phyloP scores from a whole-genome alignment of 176 grass and related monocot genomes.

The Alloteropsis semialata region DNA sequence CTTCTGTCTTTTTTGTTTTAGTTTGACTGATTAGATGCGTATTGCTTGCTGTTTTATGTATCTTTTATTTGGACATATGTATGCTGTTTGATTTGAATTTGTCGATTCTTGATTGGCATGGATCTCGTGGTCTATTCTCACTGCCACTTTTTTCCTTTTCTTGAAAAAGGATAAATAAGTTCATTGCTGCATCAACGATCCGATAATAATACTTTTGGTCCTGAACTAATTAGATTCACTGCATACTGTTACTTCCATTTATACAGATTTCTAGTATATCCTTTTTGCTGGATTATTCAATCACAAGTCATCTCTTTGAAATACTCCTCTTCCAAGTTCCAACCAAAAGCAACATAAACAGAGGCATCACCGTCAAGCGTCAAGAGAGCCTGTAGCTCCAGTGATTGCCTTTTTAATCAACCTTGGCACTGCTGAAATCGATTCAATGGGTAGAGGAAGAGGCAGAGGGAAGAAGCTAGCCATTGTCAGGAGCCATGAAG shows the following conservation, averaged over 20 bases:
- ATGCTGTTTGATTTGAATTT: constrained; percentile 34
- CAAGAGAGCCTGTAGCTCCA: constrained; percentile 6
- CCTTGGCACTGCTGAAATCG: not conserved
- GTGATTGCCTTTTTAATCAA: constrained; percentile 17
- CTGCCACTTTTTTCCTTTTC: not conserved
- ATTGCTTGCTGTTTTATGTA: constrained; percentile 18
- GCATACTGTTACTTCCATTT: not conserved
- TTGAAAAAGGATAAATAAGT: not conserved
- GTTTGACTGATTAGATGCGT: constrained; percentile 28
- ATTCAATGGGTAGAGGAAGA: constrained; percentile 76
- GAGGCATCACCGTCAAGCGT: not conserved
- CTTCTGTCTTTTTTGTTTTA: not conserved
- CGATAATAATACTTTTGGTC: not conserved
- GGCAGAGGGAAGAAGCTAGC: constrained; percentile 63
- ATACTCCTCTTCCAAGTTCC: not conserved
- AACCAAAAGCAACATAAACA: constrained; percentile 10
- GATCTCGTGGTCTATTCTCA: constrained; percentile 21
- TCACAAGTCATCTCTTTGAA: constrained; percentile 1
- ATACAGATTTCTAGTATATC: constrained; percentile 41
- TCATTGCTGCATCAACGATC: not conserved
- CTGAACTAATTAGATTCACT: constrained; percentile 5
- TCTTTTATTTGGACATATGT: not conserved
- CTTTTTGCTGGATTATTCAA: constrained; percentile 6
- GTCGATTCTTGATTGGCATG: constrained; percentile 14
- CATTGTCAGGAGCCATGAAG: constrained; percentile 54